Base-by-base conservation (phyloP, 805 yeast genomes). In the Ogataea trehaloabstinens region DNA sequence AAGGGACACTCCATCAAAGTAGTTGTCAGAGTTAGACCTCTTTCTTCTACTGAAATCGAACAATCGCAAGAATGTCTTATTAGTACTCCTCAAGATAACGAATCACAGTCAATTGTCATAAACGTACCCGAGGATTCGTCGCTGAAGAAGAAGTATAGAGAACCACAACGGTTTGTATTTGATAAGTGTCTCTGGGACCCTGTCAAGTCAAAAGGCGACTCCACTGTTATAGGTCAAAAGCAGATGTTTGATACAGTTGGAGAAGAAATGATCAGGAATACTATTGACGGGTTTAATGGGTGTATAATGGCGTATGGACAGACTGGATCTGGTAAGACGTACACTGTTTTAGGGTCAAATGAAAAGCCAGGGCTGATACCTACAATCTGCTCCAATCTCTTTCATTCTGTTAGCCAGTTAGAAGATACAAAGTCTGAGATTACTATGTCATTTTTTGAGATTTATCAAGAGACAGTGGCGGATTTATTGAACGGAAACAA, bases 251-350 rank as follows among this genome's bases (percentile, higher is more conserved):
- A 61, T 2, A 57, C 63, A 10, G 67, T 79, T 13, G 95, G 90
- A 0, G 66, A 68, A 8, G 80, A 78, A 29, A 66, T 82, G 41
- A 61, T 85, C 6, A 69, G 73, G 19, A 87, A 79, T 65, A 69
- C 85, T 3, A 56, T 84, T 36, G 75, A 74, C 46, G 95, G 95
- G 2, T 60, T 58, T 17, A 61, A 63, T n/a, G 52, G 57, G 17
- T 56, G 63, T 48, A 46, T 58, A 6, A 44, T 49, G 47, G 47
- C 67, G 61, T 88, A 89, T 60, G 96, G 95, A 6, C 95, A 85
- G 60, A 85, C 95, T 0, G 89, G 85, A 0, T 74, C 91, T 0
- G 95, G 95, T 1, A 85, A 85, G 53, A 79, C 91, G 0, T 80
- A 73, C 61, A 85, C 95, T 1, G 85, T 85, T 91, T 75, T 85